These are phyloP conservation scores for Peribolospora kevripleyi DNA, from an alignment of 768 basidiomycete genomes.

Conservation along the genomic window DNA sequence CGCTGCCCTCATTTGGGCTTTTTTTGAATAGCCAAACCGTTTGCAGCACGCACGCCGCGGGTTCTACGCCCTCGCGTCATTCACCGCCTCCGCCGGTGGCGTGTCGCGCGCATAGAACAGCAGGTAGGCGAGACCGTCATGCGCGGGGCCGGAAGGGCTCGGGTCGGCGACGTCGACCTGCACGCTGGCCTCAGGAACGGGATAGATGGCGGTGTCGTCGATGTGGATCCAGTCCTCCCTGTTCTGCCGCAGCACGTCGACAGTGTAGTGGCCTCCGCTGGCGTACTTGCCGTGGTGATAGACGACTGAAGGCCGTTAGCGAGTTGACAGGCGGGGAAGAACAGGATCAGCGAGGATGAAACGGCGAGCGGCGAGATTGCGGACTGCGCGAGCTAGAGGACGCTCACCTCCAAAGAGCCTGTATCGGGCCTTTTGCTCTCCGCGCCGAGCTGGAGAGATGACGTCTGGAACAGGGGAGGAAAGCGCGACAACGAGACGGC, in stretches of 20 bases:
- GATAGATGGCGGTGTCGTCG: slow-evolving; percentile 69
- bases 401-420: slow-evolving; percentile 57
- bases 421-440: slow-evolving; percentile 22
- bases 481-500: background rate
- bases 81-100: too few relatives aligned
- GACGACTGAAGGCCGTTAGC: slow-evolving; percentile 28
- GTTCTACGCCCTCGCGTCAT: too few relatives aligned
- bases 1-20: too few relatives aligned
- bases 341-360: background rate
- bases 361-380: too few relatives aligned
- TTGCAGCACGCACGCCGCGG: too few relatives aligned
- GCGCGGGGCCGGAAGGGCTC: slow-evolving; percentile 21
- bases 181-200: slow-evolving; percentile 27
- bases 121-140: slow-evolving; percentile 58
- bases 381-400: background rate
- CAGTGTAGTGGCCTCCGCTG: slow-evolving; percentile 82
- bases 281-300: slow-evolving; percentile 87
- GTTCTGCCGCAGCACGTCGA: slow-evolving; percentile 36
- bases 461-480: background rate
- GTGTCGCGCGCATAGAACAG: slow-evolving; percentile 45
- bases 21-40: too few relatives aligned
- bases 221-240: slow-evolving; percentile 66
- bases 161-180: slow-evolving; percentile 24
- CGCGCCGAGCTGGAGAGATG: too few relatives aligned
- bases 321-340: background rate